These are phyloP conservation scores for Colletotrichum spaethianum DNA, from an alignment of 2,329 filamentous ascomycete species.

Conservation along the genomic window DNA sequence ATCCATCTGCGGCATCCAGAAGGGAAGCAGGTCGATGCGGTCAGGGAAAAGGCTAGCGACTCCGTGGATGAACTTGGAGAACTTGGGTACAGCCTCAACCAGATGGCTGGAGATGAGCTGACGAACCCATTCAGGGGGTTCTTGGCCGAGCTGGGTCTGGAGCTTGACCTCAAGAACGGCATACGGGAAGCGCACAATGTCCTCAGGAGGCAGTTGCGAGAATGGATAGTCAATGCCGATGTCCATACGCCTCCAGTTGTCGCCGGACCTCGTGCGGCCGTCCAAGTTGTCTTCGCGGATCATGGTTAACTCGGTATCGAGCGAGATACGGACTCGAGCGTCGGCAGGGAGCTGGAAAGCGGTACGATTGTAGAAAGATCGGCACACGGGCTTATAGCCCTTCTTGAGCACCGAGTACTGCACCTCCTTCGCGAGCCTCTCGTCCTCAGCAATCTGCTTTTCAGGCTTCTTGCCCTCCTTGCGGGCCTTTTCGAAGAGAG, in stretches of 20 bases:
- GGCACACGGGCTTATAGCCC: slow-evolving; percentile 88
- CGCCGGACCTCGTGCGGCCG: slow-evolving; percentile 79
- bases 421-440: slow-evolving; percentile 90
- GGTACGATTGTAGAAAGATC: slow-evolving; percentile 98
- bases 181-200: slow-evolving; percentile 94
- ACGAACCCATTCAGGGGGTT: slow-evolving; percentile 96
- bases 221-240: slow-evolving; percentile 98
- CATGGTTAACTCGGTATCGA: slow-evolving; percentile 97
- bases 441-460: slow-evolving; percentile 91
- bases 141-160: slow-evolving; percentile 94
- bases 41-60: slow-evolving; percentile 89
- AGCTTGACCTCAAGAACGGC: slow-evolving; percentile 97
- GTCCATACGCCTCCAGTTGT: slow-evolving; percentile 97
- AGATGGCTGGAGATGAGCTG: slow-evolving; percentile 94
- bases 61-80: slow-evolving; percentile 99
- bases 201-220: slow-evolving; percentile 85
- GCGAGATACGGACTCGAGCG: slow-evolving; percentile 93
- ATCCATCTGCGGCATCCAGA: slow-evolving; percentile 99
- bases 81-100: slow-evolving; percentile 98
- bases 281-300: slow-evolving; percentile 95
- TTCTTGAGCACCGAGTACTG: slow-evolving; percentile 94
- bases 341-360: slow-evolving; percentile 98
- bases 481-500: slow-evolving; percentile 96
- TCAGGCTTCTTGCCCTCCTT: slow-evolving; percentile 95
- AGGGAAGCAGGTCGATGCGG: slow-evolving; percentile 90